These are phyloP conservation scores for Aspergillus sp. DNA, from an alignment of 2,329 filamentous ascomycete genomes.

Conservation along the genomic window DNA sequence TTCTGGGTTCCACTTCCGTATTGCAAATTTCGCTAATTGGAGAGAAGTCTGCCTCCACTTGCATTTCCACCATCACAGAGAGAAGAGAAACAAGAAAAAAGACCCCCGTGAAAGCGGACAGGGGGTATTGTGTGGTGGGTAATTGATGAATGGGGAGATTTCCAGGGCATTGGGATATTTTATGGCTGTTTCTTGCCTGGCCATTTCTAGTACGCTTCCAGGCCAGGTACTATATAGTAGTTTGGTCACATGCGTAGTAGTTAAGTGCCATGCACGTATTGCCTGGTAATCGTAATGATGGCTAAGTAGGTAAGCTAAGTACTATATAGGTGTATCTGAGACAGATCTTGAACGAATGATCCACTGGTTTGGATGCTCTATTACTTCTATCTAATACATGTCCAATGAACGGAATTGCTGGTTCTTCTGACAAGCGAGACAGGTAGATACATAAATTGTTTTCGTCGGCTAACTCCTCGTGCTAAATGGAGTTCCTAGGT, in stretches of 20 bases:
- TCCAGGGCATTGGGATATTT: no score
- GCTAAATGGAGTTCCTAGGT: background rate
- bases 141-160: no score
- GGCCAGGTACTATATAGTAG: no score
- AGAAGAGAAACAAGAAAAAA: no score
- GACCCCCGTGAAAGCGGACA: no score
- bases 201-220: background rate
- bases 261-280: background rate
- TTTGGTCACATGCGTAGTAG: no score
- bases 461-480: background rate
- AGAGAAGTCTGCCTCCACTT: background rate
- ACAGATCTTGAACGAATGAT: background rate
- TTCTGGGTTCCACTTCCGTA: conserved; percentile 6
- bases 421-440: background rate
- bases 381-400: background rate
- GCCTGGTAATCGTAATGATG: background rate
- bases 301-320: background rate
- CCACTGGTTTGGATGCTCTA: no score
- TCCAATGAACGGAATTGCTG: background rate
- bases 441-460: background rate
- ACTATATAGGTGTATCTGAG: background rate
- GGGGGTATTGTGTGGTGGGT: no score
- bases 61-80: background rate
- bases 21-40: conserved; percentile 8
- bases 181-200: no score